These are phyloP conservation scores for Stagonosporopsis cucurbitacearum DNA, from an alignment of 2,329 filamentous ascomycete genomes.

Conservation along the genomic window DNA sequence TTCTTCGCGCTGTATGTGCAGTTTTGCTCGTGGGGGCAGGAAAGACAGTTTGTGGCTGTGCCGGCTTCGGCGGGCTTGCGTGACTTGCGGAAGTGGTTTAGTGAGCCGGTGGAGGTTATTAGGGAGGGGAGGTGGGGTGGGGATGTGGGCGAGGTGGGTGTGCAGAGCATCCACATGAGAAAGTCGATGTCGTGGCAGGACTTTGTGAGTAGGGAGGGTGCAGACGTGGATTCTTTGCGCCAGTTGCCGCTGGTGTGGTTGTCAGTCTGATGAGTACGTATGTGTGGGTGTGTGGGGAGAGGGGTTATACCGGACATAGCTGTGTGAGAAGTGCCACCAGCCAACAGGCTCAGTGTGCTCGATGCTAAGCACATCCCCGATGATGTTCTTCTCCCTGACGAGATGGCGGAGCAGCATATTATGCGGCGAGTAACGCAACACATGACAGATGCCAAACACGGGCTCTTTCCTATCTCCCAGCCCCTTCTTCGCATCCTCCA, in stretches of 20 bases:
- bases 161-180: constrained; percentile 87
- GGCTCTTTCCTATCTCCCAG: constrained; percentile 36
- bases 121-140: constrained; percentile 75
- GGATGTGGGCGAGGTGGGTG: constrained; percentile 60
- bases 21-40: constrained; percentile 73
- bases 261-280: constrained; percentile 1
- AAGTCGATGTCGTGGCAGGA: constrained; percentile 97
- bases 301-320: constrained; percentile 63
- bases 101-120: constrained; percentile 76
- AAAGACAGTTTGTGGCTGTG: constrained; percentile 82
- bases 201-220: constrained; percentile 86
- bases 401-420: constrained; percentile 84
- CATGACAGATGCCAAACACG: constrained; percentile 92
- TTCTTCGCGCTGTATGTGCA: constrained; percentile 88
- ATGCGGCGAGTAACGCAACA: constrained; percentile 90
- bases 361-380: constrained; percentile 85
- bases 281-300: background rate
- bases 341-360: constrained; percentile 95
- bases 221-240: constrained; percentile 79
- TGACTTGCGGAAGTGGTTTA: constrained; percentile 77
- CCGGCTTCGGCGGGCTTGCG: constrained; percentile 80
- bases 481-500: constrained; percentile 45
- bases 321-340: constrained; percentile 83
- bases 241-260: constrained; percentile 75
- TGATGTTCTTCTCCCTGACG: constrained; percentile 73